Evolutionary conservation across 805 yeast species (phyloP).

Genomic region (Yarrowia deformans): DNA sequence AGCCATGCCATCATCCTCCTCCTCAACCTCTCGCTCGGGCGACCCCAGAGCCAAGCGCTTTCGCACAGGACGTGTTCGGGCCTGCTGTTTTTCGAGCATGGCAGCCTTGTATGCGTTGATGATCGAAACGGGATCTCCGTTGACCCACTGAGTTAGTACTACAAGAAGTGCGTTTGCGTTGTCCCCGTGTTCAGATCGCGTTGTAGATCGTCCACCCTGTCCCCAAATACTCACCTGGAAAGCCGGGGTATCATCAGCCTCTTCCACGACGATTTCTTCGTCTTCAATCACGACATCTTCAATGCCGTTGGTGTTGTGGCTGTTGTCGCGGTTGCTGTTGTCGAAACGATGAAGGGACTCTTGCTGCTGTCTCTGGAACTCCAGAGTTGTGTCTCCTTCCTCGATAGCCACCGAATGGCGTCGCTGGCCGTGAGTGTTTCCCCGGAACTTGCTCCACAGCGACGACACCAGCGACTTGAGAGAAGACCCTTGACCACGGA

Average conservation of each 20-base stretch:
- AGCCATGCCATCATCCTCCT: background rate
- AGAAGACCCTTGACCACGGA: background rate
- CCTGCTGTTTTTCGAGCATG: slow-evolving; percentile 18
- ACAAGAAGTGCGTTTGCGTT: no score
- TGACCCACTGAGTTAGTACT: slow-evolving; percentile 30
- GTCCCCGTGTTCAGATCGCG: background rate
- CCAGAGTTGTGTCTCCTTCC: slow-evolving; percentile 16
- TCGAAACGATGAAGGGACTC: background rate
- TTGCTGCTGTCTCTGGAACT: background rate
- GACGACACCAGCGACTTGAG: slow-evolving; percentile 19
- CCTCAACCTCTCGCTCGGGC: background rate
- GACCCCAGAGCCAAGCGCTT: slow-evolving; percentile 1
- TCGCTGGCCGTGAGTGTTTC: background rate
- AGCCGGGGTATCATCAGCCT: background rate
- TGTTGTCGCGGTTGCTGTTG: background rate
- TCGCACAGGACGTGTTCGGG: background rate
- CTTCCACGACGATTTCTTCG: background rate
- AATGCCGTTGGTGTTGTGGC: no score
- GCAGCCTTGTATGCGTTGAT: slow-evolving; percentile 28
- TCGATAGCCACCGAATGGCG: slow-evolving; percentile 28
- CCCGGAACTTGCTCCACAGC: slow-evolving; percentile 25
- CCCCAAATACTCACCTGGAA: slow-evolving; percentile 9
- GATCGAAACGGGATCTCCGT: slow-evolving; percentile 17
- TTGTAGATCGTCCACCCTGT: background rate
- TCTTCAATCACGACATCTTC: slow-evolving; percentile 4